These are phyloP conservation scores for Triangularia setosa DNA, from an alignment of 2,329 filamentous ascomycete species.

Conservation along the genomic window DNA sequence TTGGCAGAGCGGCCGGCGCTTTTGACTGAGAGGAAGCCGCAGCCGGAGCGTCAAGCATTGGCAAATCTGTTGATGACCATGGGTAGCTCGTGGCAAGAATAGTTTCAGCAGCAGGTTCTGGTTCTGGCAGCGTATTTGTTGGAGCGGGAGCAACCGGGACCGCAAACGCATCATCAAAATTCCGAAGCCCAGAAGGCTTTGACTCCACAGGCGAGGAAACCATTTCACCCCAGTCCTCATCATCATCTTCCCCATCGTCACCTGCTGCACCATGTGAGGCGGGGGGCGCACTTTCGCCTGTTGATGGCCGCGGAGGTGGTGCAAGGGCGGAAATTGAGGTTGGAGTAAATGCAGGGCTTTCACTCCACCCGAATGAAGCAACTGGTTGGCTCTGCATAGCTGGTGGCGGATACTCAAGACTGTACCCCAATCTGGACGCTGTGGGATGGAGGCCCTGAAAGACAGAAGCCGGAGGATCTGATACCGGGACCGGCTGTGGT, in stretches of 20 bases:
- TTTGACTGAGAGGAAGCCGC: not conserved
- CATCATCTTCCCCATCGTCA: slow-evolving; percentile 34
- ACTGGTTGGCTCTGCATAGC: slow-evolving; percentile 17
- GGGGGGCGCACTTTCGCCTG: not conserved
- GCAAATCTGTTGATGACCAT: slow-evolving; percentile 23
- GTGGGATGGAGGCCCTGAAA: not conserved
- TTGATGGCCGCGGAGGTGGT: not conserved
- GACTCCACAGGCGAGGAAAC: slow-evolving; percentile 37
- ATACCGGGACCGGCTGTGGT: slow-evolving; percentile 16
- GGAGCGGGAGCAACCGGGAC: not conserved
- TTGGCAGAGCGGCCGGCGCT: not conserved
- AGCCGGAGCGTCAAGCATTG: slow-evolving; percentile 17
- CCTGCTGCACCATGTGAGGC: not conserved
- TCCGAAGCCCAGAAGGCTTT: slow-evolving; percentile 6
- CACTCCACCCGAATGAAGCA: slow-evolving; percentile 27
- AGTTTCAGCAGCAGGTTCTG: not conserved
- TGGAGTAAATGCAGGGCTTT: slow-evolving; percentile 6
- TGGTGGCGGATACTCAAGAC: slow-evolving; percentile 16
- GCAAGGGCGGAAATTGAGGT: not conserved
- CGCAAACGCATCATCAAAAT: slow-evolving; percentile 7
- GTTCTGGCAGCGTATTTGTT: not conserved
- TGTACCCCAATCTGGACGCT: slow-evolving; percentile 1
- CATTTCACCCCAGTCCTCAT: slow-evolving; percentile 62
- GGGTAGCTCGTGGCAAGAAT: not conserved
- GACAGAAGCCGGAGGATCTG: not conserved